Base-by-base conservation (phyloP, 2,329 filamentous ascomycete genomes). In the Ploettnerulaceae sp. region DNA sequence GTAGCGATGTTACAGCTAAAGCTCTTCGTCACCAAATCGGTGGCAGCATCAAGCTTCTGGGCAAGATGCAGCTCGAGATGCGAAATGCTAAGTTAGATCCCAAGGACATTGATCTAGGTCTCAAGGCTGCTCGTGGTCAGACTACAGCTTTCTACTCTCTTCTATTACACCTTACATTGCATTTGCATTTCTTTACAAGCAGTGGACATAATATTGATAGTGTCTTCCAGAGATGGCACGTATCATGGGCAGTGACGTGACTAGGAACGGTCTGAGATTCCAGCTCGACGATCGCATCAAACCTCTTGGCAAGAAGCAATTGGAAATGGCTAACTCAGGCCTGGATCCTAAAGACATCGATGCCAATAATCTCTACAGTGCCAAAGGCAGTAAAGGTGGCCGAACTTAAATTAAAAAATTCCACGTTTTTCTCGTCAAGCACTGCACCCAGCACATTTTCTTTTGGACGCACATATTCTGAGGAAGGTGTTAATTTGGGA, bases 231-330 rank as follows among this genome's bases (percentile, higher is more conserved):
- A 53, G 22, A 54, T 57, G 11, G 39, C 51, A 12, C 40, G 32
- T 8, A 48, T 52, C 15, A 53, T 61, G 45, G 57, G 56, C 12
- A 48, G 40, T 12, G 58, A 60, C 37, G 35, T 36, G 4, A 60
- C 55, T 9, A 20, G 37, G 1, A 42, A 53, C 21, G 54, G 47
- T n/a, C 26, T 59, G 4, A 45, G 39, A 29, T 52, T 52, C 29
- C 56, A 60, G 20, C 50, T 58, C 33, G 31, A 21, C 3, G 51
- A 52, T 42, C 28, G 49, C 12, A 25, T 81, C 64, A 79, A 76
- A 61, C 68, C 69, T 25, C 68, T 77, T 18, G 76, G 71, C 34
- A 69, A 74, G 26, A 64, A 61, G 1, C 70, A 81, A 29, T 65
- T 69, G 32, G 57, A 65, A 1, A 70, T 72, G 3, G 68, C 70